Conservation (phyloP, 768 basidiomycete genomes). For the Clitopilus hobsonii region DNA sequence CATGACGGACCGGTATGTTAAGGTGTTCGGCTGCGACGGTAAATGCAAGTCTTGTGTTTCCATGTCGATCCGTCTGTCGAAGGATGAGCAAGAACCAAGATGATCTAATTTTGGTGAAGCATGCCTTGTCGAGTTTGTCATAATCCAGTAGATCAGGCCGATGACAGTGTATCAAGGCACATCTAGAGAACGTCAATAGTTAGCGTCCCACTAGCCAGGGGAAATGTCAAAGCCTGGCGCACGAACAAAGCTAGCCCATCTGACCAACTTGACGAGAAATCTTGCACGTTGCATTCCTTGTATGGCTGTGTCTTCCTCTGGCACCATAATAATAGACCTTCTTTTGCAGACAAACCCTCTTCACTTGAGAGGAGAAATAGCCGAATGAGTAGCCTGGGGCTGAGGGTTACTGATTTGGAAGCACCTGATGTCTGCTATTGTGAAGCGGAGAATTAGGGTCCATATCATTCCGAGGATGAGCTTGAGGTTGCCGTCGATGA, state of each 20-base stretch:
- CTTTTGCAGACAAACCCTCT: slow-evolving; percentile 98
- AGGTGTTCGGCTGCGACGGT: slow-evolving; percentile 82
- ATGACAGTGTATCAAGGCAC: slow-evolving; percentile 96
- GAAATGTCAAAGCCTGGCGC: slow-evolving; percentile 8
- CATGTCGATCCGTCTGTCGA: slow-evolving; percentile 64
- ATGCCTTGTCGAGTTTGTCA: slow-evolving; percentile 76
- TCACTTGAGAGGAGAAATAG: slow-evolving; percentile 50
- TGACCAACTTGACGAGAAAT: slow-evolving; percentile 90
- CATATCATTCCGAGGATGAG: slow-evolving; percentile 99
- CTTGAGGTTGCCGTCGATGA: slow-evolving; percentile 98
- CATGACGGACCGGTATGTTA: slow-evolving; percentile 76
- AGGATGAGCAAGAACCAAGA: neutral
- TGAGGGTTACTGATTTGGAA: slow-evolving; percentile 17
- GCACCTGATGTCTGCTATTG: slow-evolving; percentile 96
- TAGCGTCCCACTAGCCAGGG: slow-evolving; percentile 8
- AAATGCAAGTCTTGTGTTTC: slow-evolving; percentile 86
- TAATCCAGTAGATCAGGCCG: slow-evolving; percentile 94
- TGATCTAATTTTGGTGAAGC: slow-evolving; percentile 3
- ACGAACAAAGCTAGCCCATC: slow-evolving; percentile 93
- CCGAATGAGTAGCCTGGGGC: slow-evolving; percentile 3
- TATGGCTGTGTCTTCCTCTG: slow-evolving; percentile 94
- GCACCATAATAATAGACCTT: slow-evolving; percentile 96
- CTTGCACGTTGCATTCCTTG: slow-evolving; percentile 87
- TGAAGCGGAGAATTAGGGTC: slow-evolving; percentile 95
- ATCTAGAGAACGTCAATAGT: slow-evolving; percentile 44